A percentile compares a stretch with the other conserved stretches of the same genome.
Evolutionary conservation across 2,329 filamentous ascomycete species (phyloP).

Genomic region (Juglanconis oblonga): DNA sequence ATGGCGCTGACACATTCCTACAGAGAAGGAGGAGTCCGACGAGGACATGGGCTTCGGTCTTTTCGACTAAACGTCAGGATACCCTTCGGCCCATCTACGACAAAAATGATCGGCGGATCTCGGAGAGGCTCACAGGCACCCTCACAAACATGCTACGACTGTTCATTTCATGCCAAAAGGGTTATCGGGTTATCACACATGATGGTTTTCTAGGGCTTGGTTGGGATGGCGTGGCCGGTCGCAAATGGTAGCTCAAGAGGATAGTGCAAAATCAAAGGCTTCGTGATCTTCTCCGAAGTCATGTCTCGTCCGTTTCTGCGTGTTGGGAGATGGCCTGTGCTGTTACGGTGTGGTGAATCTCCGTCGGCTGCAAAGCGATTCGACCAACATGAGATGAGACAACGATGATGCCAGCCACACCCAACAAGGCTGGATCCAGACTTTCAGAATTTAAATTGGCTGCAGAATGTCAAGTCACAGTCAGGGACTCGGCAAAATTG

Average conservation of each 20-base stretch:
- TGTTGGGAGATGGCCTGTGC: no score
- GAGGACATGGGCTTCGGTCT: slow-evolving; percentile 77
- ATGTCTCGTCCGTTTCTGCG: no score
- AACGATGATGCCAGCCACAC: no score
- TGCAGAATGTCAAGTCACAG: slow-evolving; percentile 2
- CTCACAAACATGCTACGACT: slow-evolving; percentile 20
- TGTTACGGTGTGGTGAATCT: not conserved
- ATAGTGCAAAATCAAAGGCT: slow-evolving; percentile 5
- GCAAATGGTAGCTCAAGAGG: slow-evolving; percentile 12
- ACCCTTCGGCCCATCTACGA: not conserved
- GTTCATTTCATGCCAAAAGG: slow-evolving; percentile 31
- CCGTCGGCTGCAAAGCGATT: not conserved
- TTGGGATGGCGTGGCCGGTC: slow-evolving; percentile 5
- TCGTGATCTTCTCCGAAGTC: slow-evolving; percentile 2
- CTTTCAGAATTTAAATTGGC: not conserved
- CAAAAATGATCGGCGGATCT: not conserved
- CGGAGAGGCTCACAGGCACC: slow-evolving; percentile 15
- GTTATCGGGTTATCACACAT: slow-evolving; percentile 12
- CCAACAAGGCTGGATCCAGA: no score
- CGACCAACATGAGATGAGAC: no score
- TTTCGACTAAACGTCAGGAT: slow-evolving; percentile 60
- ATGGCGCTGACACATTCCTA: slow-evolving; percentile 26
- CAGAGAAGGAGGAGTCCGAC: slow-evolving; percentile 68
- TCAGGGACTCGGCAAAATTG: not conserved
- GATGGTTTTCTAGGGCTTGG: slow-evolving; percentile 5